A percentile compares a stretch with the other conserved stretches of the same genome.
phyloP scores from a whole-genome alignment of 371 early-diverging fungal species.

The Nematocida sp. region DNA sequence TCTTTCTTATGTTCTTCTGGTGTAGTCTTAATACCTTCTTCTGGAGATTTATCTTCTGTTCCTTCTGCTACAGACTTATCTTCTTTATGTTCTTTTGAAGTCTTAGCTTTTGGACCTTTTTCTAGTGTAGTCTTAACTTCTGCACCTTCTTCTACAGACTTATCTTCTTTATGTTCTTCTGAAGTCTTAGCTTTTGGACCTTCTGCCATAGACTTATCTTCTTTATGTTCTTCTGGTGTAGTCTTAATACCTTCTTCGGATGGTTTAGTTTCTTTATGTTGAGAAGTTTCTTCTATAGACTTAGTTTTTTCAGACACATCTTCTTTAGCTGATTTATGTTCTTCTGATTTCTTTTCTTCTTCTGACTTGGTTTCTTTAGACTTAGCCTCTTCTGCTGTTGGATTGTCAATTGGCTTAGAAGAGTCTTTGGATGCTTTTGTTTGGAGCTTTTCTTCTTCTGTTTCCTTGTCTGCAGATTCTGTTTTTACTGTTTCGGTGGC shows the following conservation, averaged over 20 bases:
- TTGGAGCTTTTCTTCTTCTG: neutral
- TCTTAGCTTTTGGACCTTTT: too few relatives aligned
- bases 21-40: neutral
- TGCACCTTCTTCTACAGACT: neutral
- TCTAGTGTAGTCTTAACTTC: neutral
- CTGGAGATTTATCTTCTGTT: too few relatives aligned
- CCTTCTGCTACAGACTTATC: too few relatives aligned
- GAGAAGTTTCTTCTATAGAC: too few relatives aligned
- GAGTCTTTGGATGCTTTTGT: neutral
- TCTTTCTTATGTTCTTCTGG: constrained; percentile 2
- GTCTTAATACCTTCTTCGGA: neutral
- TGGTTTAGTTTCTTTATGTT: neutral
- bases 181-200: neutral
- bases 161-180: neutral
- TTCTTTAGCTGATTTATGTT: neutral
- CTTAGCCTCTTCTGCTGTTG: neutral
- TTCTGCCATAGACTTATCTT: neutral
- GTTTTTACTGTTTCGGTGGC: too few relatives aligned
- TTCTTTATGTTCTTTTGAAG: neutral
- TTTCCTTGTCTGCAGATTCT: neutral
- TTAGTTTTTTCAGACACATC: neutral
- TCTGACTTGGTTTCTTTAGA: neutral
- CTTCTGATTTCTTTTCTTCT: neutral
- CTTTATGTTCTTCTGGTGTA: neutral
- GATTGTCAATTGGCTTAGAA: neutral